Conservation (phyloP, 306 rosid genomes). For the Casuarina cunninghamiana region DNA sequence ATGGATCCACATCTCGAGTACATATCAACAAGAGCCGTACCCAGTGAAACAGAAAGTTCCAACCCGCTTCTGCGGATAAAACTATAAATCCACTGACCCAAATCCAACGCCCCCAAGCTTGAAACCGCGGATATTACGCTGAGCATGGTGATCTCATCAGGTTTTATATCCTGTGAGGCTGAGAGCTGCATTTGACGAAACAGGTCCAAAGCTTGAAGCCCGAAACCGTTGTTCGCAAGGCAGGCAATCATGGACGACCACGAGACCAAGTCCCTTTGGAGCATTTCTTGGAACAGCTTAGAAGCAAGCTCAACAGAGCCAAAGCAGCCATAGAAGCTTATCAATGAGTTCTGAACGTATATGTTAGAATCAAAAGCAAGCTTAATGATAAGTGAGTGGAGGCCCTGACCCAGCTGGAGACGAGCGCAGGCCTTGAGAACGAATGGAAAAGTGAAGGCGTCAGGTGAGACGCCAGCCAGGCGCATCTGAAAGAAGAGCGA, state of each 20-base stretch:
- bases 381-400: constrained; percentile 44
- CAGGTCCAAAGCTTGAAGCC: constrained; percentile 39
- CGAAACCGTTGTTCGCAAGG: constrained; percentile 39
- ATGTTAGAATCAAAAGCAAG: constrained; percentile 45
- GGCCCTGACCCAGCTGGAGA: constrained; percentile 6
- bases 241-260: constrained; percentile 56
- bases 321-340: constrained; percentile 37
- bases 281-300: constrained; percentile 53
- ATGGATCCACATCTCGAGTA: constrained; percentile 60
- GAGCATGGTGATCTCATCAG: constrained; percentile 50
- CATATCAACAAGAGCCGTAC: constrained; percentile 62
- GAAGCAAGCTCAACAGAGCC: constrained; percentile 35
- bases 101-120: constrained; percentile 53
- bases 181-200: constrained; percentile 54
- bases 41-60: constrained; percentile 43
- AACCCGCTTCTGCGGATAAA: constrained; percentile 32
- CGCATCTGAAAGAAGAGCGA: constrained; percentile 49
- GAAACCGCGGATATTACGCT: constrained; percentile 54
- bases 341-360: constrained; percentile 48
- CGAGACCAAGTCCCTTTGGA: constrained; percentile 48
- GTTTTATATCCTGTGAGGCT: constrained; percentile 23
- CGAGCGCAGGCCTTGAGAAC: constrained; percentile 43
- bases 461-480: constrained; percentile 38
- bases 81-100: constrained; percentile 52
- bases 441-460: constrained; percentile 64